These are phyloP conservation scores for Aspergillus sp. DNA, from an alignment of 2,329 filamentous ascomycete genomes.

Conservation along the genomic window DNA sequence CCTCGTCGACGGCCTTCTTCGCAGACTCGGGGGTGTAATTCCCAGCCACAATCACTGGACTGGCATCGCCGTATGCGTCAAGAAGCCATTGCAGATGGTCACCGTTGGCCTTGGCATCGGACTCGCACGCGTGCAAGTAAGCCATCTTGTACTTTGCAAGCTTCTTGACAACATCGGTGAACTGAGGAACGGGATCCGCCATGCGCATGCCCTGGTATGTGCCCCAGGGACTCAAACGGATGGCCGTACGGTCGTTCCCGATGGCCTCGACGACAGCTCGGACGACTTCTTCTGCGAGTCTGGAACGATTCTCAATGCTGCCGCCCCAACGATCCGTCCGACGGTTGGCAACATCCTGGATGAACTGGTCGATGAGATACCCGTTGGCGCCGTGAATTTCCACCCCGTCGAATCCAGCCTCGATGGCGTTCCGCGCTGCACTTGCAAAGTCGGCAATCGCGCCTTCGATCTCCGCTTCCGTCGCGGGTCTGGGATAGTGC, in stretches of 20 bases:
- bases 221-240: slow-evolving; percentile 43
- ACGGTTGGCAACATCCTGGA: slow-evolving; percentile 46
- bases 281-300: slow-evolving; percentile 53
- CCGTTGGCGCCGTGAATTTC: slow-evolving; percentile 50
- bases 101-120: background rate
- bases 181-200: slow-evolving; percentile 61
- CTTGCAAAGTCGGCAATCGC: slow-evolving; percentile 39
- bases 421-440: slow-evolving; percentile 51
- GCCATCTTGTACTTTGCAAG: slow-evolving; percentile 53
- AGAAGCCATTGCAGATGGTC: slow-evolving; percentile 41
- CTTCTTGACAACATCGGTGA: slow-evolving; percentile 53
- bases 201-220: slow-evolving; percentile 52
- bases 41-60: slow-evolving; percentile 50
- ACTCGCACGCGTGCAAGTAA: slow-evolving; percentile 57
- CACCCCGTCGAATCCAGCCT: slow-evolving; percentile 52
- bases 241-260: slow-evolving; percentile 41
- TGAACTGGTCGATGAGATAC: slow-evolving; percentile 52
- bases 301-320: slow-evolving; percentile 49
- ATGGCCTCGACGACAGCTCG: slow-evolving; percentile 40
- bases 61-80: slow-evolving; percentile 42
- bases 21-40: slow-evolving; percentile 42
- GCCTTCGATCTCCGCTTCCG: slow-evolving; percentile 40
- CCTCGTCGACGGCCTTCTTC: slow-evolving; percentile 29
- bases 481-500: background rate
- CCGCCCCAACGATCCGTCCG: slow-evolving; percentile 51